Conservation (phyloP, 768 basidiomycete genomes). For the Dendrothele bispora region DNA sequence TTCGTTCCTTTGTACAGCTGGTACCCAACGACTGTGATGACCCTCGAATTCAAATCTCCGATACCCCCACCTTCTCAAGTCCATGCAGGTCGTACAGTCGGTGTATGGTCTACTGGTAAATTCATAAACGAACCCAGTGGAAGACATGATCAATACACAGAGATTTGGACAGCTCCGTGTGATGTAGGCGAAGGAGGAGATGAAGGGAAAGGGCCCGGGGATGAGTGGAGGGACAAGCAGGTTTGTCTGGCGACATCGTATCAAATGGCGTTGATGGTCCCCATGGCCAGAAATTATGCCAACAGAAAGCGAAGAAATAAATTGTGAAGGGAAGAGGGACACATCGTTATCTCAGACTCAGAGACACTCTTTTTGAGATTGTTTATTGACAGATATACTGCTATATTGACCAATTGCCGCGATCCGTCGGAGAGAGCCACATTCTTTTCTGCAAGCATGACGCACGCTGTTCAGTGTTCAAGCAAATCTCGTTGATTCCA, state of each 20-base stretch:
- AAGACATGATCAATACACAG: slow-evolving; percentile 58
- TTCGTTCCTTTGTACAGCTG: slow-evolving; percentile 38
- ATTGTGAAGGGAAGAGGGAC: too few species aligned
- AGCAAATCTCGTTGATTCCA: too few species aligned
- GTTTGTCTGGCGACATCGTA: slow-evolving; percentile 62
- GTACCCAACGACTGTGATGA: slow-evolving; percentile 63
- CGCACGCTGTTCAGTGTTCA: too few species aligned
- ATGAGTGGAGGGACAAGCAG: slow-evolving; percentile 68
- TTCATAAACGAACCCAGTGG: slow-evolving; percentile 56
- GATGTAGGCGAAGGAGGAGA: slow-evolving; percentile 47
- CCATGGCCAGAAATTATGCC: too few species aligned
- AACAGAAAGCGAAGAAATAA: too few species aligned
- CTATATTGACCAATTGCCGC: too few species aligned
- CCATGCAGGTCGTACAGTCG: slow-evolving; percentile 54
- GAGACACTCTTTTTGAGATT: too few species aligned
- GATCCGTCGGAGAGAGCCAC: too few species aligned
- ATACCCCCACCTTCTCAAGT: slow-evolving; percentile 42
- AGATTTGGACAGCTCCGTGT: slow-evolving; percentile 67
- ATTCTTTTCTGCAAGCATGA: too few species aligned
- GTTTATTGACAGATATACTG: too few species aligned
- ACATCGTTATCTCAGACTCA: too few species aligned
- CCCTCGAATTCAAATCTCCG: slow-evolving; percentile 63
- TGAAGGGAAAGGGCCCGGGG: slow-evolving; percentile 27
- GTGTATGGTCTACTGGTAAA: slow-evolving; percentile 49
- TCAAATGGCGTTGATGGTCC: slow-evolving; percentile 57